These are phyloP conservation scores for Warburgia ugandensis DNA, from an alignment of 164 flowering plant genomes.

Conservation along the genomic window DNA sequence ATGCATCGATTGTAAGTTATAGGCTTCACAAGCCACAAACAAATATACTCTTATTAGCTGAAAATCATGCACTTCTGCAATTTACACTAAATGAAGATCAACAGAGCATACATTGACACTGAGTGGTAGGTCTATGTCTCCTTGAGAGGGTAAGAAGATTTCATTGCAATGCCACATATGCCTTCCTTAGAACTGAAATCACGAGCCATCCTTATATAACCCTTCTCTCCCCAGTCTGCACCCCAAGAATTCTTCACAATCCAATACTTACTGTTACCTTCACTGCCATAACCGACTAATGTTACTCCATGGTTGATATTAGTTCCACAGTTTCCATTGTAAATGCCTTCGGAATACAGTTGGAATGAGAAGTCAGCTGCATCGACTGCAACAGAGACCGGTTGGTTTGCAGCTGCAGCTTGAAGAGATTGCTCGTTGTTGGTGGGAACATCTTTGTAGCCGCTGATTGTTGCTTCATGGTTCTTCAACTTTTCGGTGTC, in stretches of 20 bases:
- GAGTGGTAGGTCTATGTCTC: too few relatives aligned
- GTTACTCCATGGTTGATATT: slow-evolving; percentile 7
- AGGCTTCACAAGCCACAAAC: too few relatives aligned
- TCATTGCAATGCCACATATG: slow-evolving; percentile 10
- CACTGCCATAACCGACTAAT: slow-evolving; percentile 7
- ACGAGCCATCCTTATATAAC: slow-evolving; percentile 7
- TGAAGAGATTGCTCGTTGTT: slow-evolving; percentile 5
- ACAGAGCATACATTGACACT: too few relatives aligned
- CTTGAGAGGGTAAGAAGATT: slow-evolving; percentile 5
- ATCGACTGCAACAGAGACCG: slow-evolving; percentile 7
- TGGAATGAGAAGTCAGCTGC: slow-evolving; percentile 1
- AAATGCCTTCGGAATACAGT: slow-evolving; percentile 5
- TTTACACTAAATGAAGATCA: too few relatives aligned
- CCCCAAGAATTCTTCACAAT: slow-evolving; percentile 12
- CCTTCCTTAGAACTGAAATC: background rate
- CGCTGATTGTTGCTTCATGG: slow-evolving; percentile 3
- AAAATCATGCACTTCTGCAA: too few relatives aligned
- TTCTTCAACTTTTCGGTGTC: background rate
- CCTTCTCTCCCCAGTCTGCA: slow-evolving; percentile 5
- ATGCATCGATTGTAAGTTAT: too few relatives aligned
- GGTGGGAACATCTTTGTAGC: slow-evolving; percentile 7
- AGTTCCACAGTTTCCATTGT: slow-evolving; percentile 1
- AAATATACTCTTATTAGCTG: too few relatives aligned
- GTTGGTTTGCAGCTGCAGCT: slow-evolving; percentile 4
- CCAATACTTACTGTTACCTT: slow-evolving; percentile 4